These are phyloP conservation scores for Spathaspora gorwiae DNA, from an alignment of 805 yeast genomes.

Conservation along the genomic window DNA sequence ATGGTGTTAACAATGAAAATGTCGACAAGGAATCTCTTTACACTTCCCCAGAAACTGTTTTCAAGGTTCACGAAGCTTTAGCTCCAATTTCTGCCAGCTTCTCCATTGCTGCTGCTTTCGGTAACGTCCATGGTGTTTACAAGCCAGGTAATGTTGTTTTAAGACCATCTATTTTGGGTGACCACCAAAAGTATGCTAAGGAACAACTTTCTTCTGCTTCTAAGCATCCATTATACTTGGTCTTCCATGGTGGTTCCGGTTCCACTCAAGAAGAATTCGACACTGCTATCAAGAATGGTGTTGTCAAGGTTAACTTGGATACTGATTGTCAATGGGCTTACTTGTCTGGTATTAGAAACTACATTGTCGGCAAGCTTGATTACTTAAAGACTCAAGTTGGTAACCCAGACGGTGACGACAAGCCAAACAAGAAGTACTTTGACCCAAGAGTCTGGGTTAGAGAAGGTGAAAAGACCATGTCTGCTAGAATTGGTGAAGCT, in stretches of 20 bases:
- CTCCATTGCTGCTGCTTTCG: constrained; percentile 99
- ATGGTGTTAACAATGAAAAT: constrained; percentile 98
- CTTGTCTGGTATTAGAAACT: constrained; percentile 95
- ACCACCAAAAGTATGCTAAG: constrained; percentile 88
- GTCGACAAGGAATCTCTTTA: constrained; percentile 83
- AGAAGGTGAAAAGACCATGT: constrained; percentile 99
- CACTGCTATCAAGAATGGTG: constrained; percentile 89
- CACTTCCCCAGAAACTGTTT: constrained; percentile 95
- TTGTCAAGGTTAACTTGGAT: constrained; percentile 97
- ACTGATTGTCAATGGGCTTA: constrained; percentile 99
- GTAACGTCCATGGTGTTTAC: constrained; percentile 99
- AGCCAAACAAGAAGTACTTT: constrained; percentile 99
- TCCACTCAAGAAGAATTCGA: constrained; percentile 88
- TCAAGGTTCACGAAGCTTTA: constrained; percentile 84
- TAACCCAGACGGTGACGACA: constrained; percentile 98
- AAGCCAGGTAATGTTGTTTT: constrained; percentile 97
- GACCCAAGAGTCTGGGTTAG: constrained; percentile 99
- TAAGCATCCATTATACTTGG: constrained; percentile 83
- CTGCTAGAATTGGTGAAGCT: constrained; percentile 77
- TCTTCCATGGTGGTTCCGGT: constrained; percentile 99
- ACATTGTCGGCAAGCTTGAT: constrained; percentile 92
- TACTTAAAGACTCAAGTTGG: constrained; percentile 87
- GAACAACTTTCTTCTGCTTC: constrained; percentile 51
- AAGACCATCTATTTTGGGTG: constrained; percentile 89
- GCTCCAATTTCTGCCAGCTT: constrained; percentile 92